phyloP scores from a whole-genome alignment of 805 yeast species.

The Starmerella vaccinii region DNA sequence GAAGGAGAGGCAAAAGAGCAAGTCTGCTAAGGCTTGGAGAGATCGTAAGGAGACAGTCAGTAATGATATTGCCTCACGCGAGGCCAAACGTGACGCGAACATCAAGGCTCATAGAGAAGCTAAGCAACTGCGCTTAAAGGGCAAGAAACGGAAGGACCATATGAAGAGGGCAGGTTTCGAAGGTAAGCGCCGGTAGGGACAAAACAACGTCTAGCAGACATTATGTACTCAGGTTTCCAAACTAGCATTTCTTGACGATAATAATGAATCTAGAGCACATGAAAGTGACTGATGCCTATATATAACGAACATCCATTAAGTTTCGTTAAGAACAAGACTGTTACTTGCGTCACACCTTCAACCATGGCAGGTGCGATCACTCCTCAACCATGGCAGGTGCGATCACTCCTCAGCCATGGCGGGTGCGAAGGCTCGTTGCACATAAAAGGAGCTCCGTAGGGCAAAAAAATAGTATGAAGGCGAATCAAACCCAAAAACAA shows the following conservation, averaged over 20 bases:
- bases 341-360: too few species aligned
- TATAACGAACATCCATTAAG: too few species aligned
- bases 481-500: neutral
- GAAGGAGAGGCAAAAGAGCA: constrained; percentile 72
- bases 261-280: neutral
- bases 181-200: neutral
- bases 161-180: constrained; percentile 18
- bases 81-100: constrained; percentile 86
- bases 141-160: constrained; percentile 49
- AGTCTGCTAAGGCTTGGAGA: constrained; percentile 83
- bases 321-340: too few species aligned
- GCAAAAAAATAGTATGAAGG: too few species aligned
- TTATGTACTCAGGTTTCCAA: neutral
- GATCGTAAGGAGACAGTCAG: constrained; percentile 76
- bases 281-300: neutral
- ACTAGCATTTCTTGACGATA: neutral
- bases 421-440: too few species aligned
- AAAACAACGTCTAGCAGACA: neutral
- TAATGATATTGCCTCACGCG: constrained; percentile 61
- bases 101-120: constrained; percentile 74
- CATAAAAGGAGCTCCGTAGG: too few species aligned
- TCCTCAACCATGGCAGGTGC: too few species aligned
- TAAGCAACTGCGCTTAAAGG: constrained; percentile 50
- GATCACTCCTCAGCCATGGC: too few species aligned
- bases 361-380: too few species aligned